Base-by-base conservation (phyloP, 2,329 filamentous ascomycete genomes). In the Sclerotinia trifoliorum region DNA sequence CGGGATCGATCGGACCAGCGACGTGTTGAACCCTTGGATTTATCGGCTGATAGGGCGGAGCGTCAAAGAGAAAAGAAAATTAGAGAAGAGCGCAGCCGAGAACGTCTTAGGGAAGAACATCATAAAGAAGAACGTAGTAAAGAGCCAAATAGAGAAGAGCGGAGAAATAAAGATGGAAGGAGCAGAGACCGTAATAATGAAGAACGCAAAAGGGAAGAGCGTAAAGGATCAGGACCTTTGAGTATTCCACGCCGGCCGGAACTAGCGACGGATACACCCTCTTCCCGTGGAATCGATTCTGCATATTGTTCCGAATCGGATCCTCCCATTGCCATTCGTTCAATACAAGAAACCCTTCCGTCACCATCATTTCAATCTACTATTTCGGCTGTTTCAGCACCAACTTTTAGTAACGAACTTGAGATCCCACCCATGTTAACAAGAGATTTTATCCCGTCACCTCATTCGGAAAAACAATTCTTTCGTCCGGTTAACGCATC, bases 401-500 rank as follows among this genome's bases (percentile, higher is more conserved):
- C 67, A 5, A 17, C 29, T 26, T 57, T 46, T 29, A 68, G 63
- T 56, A 52, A 35, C 13, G 46, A 55, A 21, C 21, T 21, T 66
- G 32, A 51, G 1, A 51, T 55, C 29, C 29, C 70, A 35, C 67
- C 69, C n/a, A 63, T 70, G 7, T 54, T 73, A 3, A 66, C 62
- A 6, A 65, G 70, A 49, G 71, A 72, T 35, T 70, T 71, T 66
- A 62, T 75, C 3, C 70, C 74, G 2, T 75, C 74, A 4, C 84
- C 84, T 3, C 79, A 80, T 24, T 85, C 83, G 0, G 84, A 86
- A 26, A 80, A 72, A 65, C 86, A 88, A 70, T 84, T 82, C 72
- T 89, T 88, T 77, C 84, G 83, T 15, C 87, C 87, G 0, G 86
- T 89, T 2, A 83, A 84, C 56, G 87, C 87, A 19, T 88, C 84